Percentiles rank a stretch among this genome's conserved stretches.
phyloP scores from a whole-genome alignment of 257 asterid species.

The Solanum chmielewskii region DNA sequence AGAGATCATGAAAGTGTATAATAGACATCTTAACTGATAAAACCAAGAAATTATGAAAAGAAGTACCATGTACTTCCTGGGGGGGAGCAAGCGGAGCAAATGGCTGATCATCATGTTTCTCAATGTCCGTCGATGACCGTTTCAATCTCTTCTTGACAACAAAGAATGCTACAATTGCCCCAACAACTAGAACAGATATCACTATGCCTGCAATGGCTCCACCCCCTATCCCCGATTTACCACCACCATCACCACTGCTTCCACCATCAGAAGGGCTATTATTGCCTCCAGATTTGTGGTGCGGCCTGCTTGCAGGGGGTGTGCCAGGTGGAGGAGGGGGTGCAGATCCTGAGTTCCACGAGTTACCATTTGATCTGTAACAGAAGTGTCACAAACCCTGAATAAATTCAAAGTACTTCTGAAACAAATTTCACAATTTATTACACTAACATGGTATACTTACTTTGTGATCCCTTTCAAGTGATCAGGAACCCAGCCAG shows the following conservation, averaged over 20 bases:
- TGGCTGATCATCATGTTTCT: constrained; percentile 59
- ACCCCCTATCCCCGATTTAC: constrained; percentile 43
- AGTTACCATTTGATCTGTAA: constrained; percentile 62
- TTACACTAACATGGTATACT: constrained; percentile 11
- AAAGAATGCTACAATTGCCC: constrained; percentile 51
- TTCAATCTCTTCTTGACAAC: constrained; percentile 45
- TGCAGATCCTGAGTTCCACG: constrained; percentile 72
- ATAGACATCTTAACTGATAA: not conserved
- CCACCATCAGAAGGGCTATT: constrained; percentile 29
- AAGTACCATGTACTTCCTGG: constrained; percentile 50
- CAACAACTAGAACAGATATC: constrained; percentile 41
- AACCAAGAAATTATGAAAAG: not conserved
- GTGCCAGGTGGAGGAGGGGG: constrained; percentile 98
- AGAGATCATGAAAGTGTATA: not conserved
- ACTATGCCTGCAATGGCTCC: constrained; percentile 68
- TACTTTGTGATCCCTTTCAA: constrained; percentile 61
- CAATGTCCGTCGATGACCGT: constrained; percentile 44
- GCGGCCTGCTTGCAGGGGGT: constrained; percentile 62
- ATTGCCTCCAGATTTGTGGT: constrained; percentile 38
- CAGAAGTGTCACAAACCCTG: constrained; percentile 1
- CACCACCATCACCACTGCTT: constrained; percentile 21
- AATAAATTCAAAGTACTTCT: not conserved
- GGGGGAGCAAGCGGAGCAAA: constrained; percentile 64
- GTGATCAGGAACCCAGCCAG: constrained; percentile 76
- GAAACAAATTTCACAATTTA: not conserved